These are phyloP conservation scores for Taiwanofungus camphoratus DNA, from an alignment of 1,284 basidiomycete species.

Conservation along the genomic window DNA sequence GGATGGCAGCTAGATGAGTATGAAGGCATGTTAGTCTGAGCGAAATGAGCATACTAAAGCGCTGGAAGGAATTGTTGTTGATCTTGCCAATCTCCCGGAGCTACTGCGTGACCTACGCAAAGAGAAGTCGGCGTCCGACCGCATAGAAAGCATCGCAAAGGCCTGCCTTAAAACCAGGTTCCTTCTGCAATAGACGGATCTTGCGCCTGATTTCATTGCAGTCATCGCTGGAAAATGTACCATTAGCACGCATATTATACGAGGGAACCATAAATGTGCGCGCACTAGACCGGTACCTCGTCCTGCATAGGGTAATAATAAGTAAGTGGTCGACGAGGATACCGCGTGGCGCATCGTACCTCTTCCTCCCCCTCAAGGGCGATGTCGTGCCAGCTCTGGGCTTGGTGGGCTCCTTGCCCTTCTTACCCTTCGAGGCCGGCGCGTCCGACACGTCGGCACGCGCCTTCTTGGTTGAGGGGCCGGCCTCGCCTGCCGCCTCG, in stretches of 20 bases:
- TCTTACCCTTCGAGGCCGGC: conserved; percentile 17
- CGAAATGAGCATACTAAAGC: conserved; percentile 36
- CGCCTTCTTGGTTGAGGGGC: conserved; percentile 42
- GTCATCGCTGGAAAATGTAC: conserved; percentile 32
- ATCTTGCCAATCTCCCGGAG: conserved; percentile 40
- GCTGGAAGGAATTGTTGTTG: conserved; percentile 40
- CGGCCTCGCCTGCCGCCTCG: conserved; percentile 1
- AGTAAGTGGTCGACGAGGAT: neutral
- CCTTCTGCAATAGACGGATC: conserved; percentile 36
- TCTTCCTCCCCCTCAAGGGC: conserved; percentile 30
- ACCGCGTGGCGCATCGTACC: conserved; percentile 14
- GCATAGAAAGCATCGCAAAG: neutral
- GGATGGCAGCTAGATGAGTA: neutral
- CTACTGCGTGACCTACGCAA: conserved; percentile 38
- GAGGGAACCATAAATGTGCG: neutral
- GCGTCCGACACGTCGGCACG: conserved; percentile 39
- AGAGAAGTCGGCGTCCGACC: neutral
- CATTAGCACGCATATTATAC: neutral
- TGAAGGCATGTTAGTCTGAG: neutral
- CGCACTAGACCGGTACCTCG: conserved; percentile 28
- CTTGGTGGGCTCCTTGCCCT: conserved; percentile 19
- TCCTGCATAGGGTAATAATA: conserved; percentile 15
- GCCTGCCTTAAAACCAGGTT: conserved; percentile 38
- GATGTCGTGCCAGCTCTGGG: conserved; percentile 26
- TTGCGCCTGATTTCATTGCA: conserved; percentile 44